phyloP scores from a whole-genome alignment of 2,329 filamentous ascomycete species.

The Aureobasidium namibiae region DNA sequence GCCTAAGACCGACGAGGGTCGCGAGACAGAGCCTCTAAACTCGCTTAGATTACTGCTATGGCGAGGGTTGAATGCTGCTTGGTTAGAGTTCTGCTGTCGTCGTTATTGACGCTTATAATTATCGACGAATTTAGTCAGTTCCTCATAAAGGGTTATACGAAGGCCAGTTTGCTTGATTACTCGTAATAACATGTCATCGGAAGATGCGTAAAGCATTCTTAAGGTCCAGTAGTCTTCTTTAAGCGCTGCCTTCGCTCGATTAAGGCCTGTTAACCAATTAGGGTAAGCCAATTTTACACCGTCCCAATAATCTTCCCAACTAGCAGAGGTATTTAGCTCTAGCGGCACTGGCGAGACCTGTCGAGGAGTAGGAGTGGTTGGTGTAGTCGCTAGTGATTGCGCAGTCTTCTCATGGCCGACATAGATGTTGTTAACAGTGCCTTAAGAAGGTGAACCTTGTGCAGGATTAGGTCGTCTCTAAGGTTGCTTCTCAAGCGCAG shows the following conservation, averaged over 20 bases:
- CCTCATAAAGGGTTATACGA: not conserved
- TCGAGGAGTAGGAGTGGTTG: not conserved
- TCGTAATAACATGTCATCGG: not conserved
- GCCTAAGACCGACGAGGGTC: not conserved
- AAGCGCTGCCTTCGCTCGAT: not conserved
- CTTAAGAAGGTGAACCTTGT: not conserved
- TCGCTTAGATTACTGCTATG: too few relatives aligned
- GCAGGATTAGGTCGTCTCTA: not conserved
- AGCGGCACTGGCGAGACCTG: not conserved
- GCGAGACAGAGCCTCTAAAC: not conserved
- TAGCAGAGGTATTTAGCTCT: not conserved
- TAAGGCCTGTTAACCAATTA: not conserved
- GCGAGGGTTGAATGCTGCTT: too few relatives aligned
- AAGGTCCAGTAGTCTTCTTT: not conserved
- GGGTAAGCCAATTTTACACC: not conserved
- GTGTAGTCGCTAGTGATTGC: not conserved
- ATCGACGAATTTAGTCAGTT: not conserved
- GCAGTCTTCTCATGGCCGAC: not conserved
- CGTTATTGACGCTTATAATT: not conserved
- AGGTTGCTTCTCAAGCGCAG: too few relatives aligned
- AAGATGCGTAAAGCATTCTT: not conserved
- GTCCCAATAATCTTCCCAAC: not conserved
- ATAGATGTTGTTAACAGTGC: not conserved
- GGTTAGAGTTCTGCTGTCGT: not conserved
- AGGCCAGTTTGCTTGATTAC: not conserved